phyloP scores from a whole-genome alignment of 2,329 filamentous ascomycete genomes.

The Fonsecaea multimorphosa region DNA sequence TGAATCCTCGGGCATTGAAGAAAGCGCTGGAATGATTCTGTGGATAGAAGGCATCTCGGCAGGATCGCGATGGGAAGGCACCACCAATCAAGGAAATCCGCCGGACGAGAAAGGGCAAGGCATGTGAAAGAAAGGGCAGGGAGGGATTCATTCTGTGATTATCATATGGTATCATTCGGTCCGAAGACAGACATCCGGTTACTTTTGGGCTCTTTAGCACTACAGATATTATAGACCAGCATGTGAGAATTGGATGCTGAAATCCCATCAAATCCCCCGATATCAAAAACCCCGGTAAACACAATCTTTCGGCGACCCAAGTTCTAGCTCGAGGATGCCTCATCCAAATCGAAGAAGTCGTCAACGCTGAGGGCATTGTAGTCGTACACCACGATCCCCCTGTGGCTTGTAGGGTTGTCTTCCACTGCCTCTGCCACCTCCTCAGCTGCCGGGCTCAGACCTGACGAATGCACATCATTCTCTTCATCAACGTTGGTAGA shows the following conservation, averaged over 20 bases:
- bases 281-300: not conserved
- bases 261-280: not conserved
- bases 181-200: not conserved
- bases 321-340: constrained; percentile 18
- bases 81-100: not conserved
- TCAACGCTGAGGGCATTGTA: constrained; percentile 28
- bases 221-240: not conserved
- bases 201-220: not conserved
- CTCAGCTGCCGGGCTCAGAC: constrained; percentile 26
- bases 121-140: not conserved
- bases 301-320: not conserved
- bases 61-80: not conserved
- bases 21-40: not conserved
- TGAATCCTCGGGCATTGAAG: not conserved
- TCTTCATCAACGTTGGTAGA: constrained; percentile 1
- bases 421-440: constrained; percentile 14
- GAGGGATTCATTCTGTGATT: not conserved
- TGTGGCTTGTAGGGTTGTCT: not conserved
- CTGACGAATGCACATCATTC: constrained; percentile 32
- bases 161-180: not conserved
- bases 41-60: not conserved
- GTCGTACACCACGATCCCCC: constrained; percentile 28
- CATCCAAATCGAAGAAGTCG: constrained; percentile 34
- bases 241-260: not conserved
- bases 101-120: not conserved